These are phyloP conservation scores for Nakataea oryzae DNA, from an alignment of 2,329 filamentous ascomycete genomes.

Conservation along the genomic window DNA sequence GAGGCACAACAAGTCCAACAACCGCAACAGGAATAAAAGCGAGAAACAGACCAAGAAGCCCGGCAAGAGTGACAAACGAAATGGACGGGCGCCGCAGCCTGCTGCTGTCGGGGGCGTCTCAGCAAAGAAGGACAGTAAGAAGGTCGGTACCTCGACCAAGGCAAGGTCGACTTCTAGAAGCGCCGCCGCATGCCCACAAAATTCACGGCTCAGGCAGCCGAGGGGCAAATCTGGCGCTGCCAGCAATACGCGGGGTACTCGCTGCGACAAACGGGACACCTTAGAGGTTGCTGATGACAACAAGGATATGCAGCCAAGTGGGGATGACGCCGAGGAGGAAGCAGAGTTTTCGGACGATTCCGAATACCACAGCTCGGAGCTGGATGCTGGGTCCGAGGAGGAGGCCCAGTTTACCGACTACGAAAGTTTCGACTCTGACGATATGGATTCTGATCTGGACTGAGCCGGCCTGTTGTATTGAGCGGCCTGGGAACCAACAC, in stretches of 20 bases:
- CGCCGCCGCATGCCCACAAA: neutral
- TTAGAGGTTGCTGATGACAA: neutral
- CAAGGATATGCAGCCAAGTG: neutral
- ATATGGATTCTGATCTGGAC: neutral
- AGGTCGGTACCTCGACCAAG: neutral
- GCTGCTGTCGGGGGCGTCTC: neutral
- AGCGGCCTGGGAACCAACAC: too few species aligned
- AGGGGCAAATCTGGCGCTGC: neutral
- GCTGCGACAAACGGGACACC: neutral
- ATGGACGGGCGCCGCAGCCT: neutral
- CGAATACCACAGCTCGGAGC: neutral
- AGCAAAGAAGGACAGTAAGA: neutral
- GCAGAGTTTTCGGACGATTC: neutral
- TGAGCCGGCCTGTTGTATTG: neutral
- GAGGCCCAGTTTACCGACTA: neutral
- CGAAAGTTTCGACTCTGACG: neutral
- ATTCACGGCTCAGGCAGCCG: neutral
- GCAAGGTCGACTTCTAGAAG: too few species aligned
- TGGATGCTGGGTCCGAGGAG: neutral
- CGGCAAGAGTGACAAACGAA: neutral
- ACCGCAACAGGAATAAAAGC: neutral
- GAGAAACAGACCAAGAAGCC: neutral
- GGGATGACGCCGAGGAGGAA: neutral
- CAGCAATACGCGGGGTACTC: neutral
- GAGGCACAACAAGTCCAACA: neutral